Evolutionary conservation across 1,139 yeast genomes (phyloP).

Genomic region (Debaryomycetaceae sp.): DNA sequence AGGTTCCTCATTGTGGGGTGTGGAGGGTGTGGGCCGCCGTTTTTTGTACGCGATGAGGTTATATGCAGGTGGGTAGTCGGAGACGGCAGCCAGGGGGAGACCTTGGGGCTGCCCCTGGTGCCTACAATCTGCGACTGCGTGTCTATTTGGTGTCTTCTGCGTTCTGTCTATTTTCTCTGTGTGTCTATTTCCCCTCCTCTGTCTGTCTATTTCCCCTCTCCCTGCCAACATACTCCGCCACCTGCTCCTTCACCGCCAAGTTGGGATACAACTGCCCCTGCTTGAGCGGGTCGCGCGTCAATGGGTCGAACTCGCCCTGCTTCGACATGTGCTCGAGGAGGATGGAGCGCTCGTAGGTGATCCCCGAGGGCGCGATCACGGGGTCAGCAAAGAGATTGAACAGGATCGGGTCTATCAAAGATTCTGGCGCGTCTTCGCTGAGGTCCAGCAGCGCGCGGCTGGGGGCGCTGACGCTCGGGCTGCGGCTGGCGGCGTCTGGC

Average conservation of each 20-base stretch:
- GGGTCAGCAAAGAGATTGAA: constrained; percentile 43
- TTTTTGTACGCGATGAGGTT: too few relatives aligned
- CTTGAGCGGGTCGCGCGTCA: constrained; percentile 30
- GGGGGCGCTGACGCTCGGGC: too few relatives aligned
- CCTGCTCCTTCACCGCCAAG: constrained; percentile 38
- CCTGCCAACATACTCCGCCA: constrained; percentile 18
- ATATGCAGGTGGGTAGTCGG: too few relatives aligned
- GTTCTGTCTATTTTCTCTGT: neutral
- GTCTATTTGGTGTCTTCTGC: neutral
- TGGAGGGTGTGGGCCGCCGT: too few relatives aligned
- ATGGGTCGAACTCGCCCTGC: constrained; percentile 15
- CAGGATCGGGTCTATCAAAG: constrained; percentile 44
- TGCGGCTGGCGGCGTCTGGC: too few relatives aligned
- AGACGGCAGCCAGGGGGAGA: too few relatives aligned
- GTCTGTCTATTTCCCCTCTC: neutral
- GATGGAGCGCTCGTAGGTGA: constrained; percentile 41
- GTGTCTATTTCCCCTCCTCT: constrained; percentile 1
- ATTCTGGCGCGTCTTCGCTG: constrained; percentile 34
- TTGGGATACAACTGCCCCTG: constrained; percentile 41
- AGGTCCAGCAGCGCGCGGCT: too few relatives aligned
- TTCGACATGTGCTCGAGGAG: constrained; percentile 31
- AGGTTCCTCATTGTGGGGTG: constrained; percentile 48
- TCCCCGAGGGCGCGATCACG: constrained; percentile 48
- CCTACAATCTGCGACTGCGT: neutral
- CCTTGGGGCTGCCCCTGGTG: too few relatives aligned